Percentiles rank a stretch among this genome's conserved stretches.
Conservation (phyloP, 2,329 filamentous ascomycete species). For the Exutisphaerella laricina region DNA sequence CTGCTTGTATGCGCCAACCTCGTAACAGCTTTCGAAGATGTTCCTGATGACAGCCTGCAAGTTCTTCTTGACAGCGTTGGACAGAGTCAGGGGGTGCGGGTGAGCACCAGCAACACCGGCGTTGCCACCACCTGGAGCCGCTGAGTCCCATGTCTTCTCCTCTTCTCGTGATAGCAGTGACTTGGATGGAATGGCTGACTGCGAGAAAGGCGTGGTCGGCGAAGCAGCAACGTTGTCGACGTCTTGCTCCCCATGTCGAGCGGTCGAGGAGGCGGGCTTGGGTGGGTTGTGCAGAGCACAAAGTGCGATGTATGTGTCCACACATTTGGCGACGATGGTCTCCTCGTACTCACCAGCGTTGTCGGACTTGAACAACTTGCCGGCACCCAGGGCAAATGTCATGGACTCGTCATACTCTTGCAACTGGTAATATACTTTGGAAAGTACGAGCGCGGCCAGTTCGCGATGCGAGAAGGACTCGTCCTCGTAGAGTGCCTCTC, state of each 20-base stretch:
- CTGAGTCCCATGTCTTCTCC: conserved; percentile 57
- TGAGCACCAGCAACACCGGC: conserved; percentile 49
- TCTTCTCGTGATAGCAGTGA: conserved; percentile 82
- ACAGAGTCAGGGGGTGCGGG: conserved; percentile 59
- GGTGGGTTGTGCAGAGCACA: conserved; percentile 56
- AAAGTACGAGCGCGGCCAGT: conserved; percentile 86
- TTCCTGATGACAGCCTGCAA: conserved; percentile 80
- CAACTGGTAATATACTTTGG: conserved; percentile 98
- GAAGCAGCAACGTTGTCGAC: conserved; percentile 59
- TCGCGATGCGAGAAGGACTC: conserved; percentile 89
- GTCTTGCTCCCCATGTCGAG: conserved; percentile 51
- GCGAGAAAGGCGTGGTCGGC: conserved; percentile 90
- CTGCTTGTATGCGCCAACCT: conserved; percentile 82
- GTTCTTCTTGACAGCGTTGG: conserved; percentile 69
- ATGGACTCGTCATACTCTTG: conserved; percentile 99
- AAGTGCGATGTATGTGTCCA: conserved; percentile 93
- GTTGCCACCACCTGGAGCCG: conserved; percentile 52
- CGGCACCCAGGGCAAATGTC: conserved; percentile 92
- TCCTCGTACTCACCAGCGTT: conserved; percentile 93
- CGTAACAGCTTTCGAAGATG: conserved; percentile 84
- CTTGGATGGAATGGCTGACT: conserved; percentile 87
- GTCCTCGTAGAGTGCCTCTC: conserved; percentile 96
- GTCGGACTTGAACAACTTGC: conserved; percentile 91
- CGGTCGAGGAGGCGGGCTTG: conserved; percentile 25
- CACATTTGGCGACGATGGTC: conserved; percentile 95